Conservation (phyloP, 805 yeast species). For the Metschnikowia cubensis region DNA sequence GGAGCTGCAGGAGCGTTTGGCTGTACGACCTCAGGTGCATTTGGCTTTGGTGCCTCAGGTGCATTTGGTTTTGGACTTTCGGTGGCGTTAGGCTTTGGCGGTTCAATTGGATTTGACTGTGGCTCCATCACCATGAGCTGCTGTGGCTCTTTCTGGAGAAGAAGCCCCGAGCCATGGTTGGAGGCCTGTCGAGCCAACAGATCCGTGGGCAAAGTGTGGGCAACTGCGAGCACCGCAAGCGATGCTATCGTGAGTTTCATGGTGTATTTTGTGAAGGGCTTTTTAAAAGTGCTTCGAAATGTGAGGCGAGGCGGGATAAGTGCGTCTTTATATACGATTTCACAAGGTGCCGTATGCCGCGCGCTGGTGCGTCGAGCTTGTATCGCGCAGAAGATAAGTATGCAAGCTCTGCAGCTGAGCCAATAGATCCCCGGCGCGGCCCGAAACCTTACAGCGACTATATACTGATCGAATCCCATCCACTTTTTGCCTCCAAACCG, state of each 20-base stretch:
- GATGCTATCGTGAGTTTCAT: conserved; percentile 19
- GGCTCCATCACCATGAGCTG: background rate
- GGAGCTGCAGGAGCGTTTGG: too few relatives aligned
- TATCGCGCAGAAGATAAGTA: conserved; percentile 2
- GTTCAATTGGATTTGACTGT: too few relatives aligned
- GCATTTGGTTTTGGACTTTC: background rate
- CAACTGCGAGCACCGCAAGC: conserved; percentile 21
- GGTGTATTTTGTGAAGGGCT: background rate
- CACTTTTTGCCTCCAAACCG: too few relatives aligned
- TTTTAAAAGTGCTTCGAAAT: background rate
- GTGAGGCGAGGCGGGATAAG: background rate
- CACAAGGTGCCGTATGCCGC: background rate
- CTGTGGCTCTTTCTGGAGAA: background rate
- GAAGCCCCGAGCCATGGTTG: too few relatives aligned
- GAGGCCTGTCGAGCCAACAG: background rate
- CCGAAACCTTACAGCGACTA: too few relatives aligned
- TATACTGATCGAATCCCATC: too few relatives aligned
- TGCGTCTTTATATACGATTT: conserved; percentile 1
- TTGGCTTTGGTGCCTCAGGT: too few relatives aligned
- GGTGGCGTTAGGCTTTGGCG: background rate
- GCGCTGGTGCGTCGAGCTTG: background rate
- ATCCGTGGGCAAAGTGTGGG: conserved; percentile 21
- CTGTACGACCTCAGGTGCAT: too few relatives aligned
- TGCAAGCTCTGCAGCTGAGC: background rate
- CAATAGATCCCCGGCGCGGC: too few relatives aligned